Evolutionary conservation across 164 flowering plant species (phyloP).

Genomic region (Amborella trichopoda): DNA sequence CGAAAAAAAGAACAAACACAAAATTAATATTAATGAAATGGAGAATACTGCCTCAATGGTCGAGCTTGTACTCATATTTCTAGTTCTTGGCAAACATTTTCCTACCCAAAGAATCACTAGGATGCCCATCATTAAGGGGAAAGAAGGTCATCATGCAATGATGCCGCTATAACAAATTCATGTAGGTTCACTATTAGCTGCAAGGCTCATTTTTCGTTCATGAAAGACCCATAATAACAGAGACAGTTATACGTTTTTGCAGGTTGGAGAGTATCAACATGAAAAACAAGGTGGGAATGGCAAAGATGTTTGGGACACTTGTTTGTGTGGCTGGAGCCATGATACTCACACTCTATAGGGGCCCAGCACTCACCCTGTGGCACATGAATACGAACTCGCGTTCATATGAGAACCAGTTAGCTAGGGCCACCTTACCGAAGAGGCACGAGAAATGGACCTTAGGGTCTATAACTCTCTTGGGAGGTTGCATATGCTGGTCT

Average conservation of each 20-base stretch:
- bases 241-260: constrained; percentile 4
- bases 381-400: constrained; percentile 4
- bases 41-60: too few species aligned
- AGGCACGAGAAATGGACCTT: constrained; percentile 31
- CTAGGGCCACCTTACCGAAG: constrained; percentile 3
- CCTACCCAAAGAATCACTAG: neutral
- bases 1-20: too few species aligned
- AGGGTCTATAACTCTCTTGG: constrained; percentile 37
- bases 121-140: too few species aligned
- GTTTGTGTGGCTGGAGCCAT: constrained; percentile 59
- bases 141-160: too few species aligned
- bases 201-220: neutral
- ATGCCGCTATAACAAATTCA: neutral
- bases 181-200: neutral
- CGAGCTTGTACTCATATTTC: neutral
- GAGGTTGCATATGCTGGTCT: constrained; percentile 57
- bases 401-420: constrained; percentile 2
- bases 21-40: too few species aligned
- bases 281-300: constrained; percentile 44
- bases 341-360: constrained; percentile 55
- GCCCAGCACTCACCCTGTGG: constrained; percentile 32
- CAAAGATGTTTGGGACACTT: constrained; percentile 53
- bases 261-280: constrained; percentile 62
- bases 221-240: too few species aligned
- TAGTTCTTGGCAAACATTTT: neutral